Conservation (phyloP, 345 rosid genomes). For the Mangifera indica region DNA sequence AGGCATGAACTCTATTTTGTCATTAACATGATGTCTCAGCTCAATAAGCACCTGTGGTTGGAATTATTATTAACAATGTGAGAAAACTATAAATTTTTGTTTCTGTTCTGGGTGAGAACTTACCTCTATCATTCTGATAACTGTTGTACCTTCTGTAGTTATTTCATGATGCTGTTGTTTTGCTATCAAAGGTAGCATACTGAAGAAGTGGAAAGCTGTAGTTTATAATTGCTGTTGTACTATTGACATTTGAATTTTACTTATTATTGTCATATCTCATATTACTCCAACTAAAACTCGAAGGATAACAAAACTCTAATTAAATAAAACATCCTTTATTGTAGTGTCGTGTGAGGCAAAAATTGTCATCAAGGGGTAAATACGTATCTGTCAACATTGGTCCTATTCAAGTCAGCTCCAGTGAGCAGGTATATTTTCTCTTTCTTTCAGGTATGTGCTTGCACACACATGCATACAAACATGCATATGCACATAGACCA, state of each 20-base stretch:
- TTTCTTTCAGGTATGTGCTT: conserved; percentile 3
- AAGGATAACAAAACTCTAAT: conserved; percentile 4
- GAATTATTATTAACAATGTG: neutral
- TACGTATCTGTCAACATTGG: conserved; percentile 93
- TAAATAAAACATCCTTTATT: neutral
- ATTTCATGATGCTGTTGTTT: neutral
- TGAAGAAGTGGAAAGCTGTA: neutral
- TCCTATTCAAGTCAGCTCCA: conserved; percentile 76
- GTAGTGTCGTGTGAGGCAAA: conserved; percentile 81
- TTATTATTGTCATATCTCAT: neutral
- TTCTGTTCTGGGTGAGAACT: neutral
- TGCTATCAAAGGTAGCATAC: neutral
- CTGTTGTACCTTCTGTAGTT: neutral
- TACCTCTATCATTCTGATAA: neutral
- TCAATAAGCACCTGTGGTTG: neutral
- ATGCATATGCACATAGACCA: neutral
- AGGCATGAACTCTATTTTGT: neutral
- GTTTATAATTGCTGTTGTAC: neutral
- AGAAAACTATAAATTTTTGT: neutral
- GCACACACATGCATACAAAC: neutral
- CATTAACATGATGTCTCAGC: neutral
- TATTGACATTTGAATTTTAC: neutral
- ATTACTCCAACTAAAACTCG: neutral
- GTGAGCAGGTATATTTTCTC: conserved; percentile 66
- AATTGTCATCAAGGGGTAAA: conserved; percentile 79